Conservation (phyloP, 2,329 filamentous ascomycete genomes). For the Hawksworthiomyces lignivorus region DNA sequence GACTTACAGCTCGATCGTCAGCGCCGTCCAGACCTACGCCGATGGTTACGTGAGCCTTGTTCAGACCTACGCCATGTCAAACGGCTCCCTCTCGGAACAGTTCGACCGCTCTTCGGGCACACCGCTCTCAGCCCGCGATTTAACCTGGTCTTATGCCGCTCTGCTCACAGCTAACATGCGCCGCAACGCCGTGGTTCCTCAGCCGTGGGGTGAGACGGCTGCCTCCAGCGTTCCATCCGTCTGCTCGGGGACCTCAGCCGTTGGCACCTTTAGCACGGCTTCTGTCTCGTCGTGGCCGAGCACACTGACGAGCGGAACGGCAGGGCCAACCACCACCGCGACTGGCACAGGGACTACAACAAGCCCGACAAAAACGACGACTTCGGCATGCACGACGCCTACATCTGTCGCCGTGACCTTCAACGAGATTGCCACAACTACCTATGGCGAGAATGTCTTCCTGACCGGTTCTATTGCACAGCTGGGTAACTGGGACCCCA, state of each 20-base stretch:
- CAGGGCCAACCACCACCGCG: constrained; percentile 37
- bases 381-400: constrained; percentile 14
- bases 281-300: constrained; percentile 5
- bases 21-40: constrained; percentile 50
- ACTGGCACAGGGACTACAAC: constrained; percentile 26
- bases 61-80: constrained; percentile 50
- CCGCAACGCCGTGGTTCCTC: constrained; percentile 46
- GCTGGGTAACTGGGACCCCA: constrained; percentile 56
- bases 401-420: constrained; percentile 57
- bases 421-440: constrained; percentile 48
- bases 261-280: constrained; percentile 42
- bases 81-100: constrained; percentile 62
- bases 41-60: constrained; percentile 56
- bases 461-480: constrained; percentile 50
- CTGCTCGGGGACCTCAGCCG: constrained; percentile 39
- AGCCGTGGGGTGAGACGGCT: constrained; percentile 37
- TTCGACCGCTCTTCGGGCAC: constrained; percentile 44
- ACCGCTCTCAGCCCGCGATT: constrained; percentile 55
- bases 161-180: constrained; percentile 57
- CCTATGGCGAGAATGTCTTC: constrained; percentile 57
- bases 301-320: constrained; percentile 18
- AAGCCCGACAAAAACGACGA: background rate
- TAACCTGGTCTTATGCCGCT: constrained; percentile 68
- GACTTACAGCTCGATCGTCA: constrained; percentile 45
- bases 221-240: constrained; percentile 32